These are phyloP conservation scores for Extremus antarcticus DNA, from an alignment of 495 filamentous ascomycete genomes.

Conservation along the genomic window DNA sequence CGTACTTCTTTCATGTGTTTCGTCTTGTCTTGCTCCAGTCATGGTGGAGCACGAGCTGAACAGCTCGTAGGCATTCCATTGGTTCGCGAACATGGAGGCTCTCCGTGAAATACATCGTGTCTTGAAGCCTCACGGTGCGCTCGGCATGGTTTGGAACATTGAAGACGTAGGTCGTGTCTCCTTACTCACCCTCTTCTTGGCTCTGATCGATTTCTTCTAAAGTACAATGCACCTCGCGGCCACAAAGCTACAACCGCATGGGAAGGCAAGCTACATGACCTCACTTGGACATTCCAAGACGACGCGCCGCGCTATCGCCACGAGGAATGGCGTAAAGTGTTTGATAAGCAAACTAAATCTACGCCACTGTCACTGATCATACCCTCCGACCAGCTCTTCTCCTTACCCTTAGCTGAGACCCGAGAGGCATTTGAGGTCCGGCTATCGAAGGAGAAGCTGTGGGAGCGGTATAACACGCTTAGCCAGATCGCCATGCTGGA, in stretches of 20 bases:
- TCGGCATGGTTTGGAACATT: slow-evolving; percentile 48
- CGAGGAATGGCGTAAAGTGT: slow-evolving; percentile 23
- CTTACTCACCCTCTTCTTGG: not conserved
- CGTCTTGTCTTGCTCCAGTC: no score
- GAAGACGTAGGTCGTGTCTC: slow-evolving; percentile 1
- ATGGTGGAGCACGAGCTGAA: slow-evolving; percentile 5
- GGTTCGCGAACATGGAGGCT: slow-evolving; percentile 49
- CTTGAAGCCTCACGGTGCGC: slow-evolving; percentile 37
- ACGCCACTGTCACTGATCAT: slow-evolving; percentile 15
- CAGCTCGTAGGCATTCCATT: slow-evolving; percentile 22
- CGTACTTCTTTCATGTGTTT: no score
- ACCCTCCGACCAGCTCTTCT: slow-evolving; percentile 17
- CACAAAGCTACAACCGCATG: slow-evolving; percentile 10
- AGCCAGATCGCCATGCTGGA: slow-evolving; percentile 49
- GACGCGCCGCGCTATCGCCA: slow-evolving; percentile 42
- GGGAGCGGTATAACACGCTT: slow-evolving; percentile 45
- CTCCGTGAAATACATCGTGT: slow-evolving; percentile 49
- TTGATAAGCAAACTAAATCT: slow-evolving; percentile 20
- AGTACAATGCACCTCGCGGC: slow-evolving; percentile 16
- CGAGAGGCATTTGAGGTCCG: slow-evolving; percentile 15
- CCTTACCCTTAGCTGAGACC: slow-evolving; percentile 18
- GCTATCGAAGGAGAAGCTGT: slow-evolving; percentile 39
- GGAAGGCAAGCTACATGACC: slow-evolving; percentile 16
- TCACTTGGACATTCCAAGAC: slow-evolving; percentile 23
- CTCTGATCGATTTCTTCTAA: not conserved